Evolutionary conservation across 1,139 yeast genomes (phyloP), one percentile per base, ranked within the genome.

Genomic region (Sugiyamaella neomexicana): DNA sequence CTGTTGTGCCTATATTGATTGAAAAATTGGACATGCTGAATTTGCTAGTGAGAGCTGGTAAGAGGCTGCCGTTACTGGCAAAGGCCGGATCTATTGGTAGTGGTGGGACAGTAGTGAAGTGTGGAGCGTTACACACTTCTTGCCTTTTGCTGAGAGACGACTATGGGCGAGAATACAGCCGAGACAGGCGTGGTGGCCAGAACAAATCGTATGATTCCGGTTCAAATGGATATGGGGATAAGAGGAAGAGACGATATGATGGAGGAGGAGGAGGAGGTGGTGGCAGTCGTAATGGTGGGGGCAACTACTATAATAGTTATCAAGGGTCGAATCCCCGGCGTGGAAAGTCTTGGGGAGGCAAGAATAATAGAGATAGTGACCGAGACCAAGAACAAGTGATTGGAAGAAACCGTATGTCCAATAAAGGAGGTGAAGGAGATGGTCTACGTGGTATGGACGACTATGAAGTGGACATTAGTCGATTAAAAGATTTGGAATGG

Each of bases 371-470:
- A 40, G 47, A 52, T 27, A 40, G 43, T 32, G 57, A 53, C 13
- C 32, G 46, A n/a, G 58, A 53, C 32, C 52, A 53, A 13, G 49
- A 44, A 15, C 29, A 13, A 10, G 53, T 53, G 1, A 53, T 57
- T 42, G 52, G 48, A 12, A 50, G 62, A 53, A 60, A 60, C 34
- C 54, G 55, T n/a, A 41, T 55, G 42, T 23, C 54, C 12, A 50
- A 45, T 27, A 32, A 27, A n/a, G 67, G 64, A n/a, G 49, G 59
- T 9, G 67, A 65, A 47, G 73, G 66, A 20, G 67, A 68, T 48
- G 74, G 74, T 1, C 60, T 70, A 20, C 55, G 60, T 52, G 74
- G 73, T n/a, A 45, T 55, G 50, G 65, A 62, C 12, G 65, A 66
- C 52, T 71, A 71, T 55, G 68, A 63, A 38, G 64, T 57, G 13